These are phyloP conservation scores for Cyclotella choctawhatcheeana DNA, from an alignment of 108 stramenopile species.

Conservation along the genomic window DNA sequence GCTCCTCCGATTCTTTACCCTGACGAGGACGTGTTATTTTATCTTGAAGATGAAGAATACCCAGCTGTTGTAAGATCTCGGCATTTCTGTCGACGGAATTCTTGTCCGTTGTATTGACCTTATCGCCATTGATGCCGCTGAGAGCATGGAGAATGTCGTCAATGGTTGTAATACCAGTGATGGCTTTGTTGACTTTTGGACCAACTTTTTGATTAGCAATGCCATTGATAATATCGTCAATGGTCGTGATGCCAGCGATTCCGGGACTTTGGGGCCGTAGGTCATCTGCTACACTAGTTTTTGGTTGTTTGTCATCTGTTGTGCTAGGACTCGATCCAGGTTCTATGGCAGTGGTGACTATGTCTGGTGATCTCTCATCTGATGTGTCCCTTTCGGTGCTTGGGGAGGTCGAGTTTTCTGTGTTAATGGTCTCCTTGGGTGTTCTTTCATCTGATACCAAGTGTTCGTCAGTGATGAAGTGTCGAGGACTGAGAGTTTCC, in stretches of 20 bases:
- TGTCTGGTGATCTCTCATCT: too few relatives aligned
- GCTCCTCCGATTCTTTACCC: constrained; percentile 28
- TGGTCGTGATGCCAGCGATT: neutral
- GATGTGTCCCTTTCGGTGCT: neutral
- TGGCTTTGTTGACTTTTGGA: neutral
- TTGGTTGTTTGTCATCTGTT: neutral
- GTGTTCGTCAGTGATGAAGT: neutral
- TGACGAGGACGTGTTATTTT: constrained; percentile 29
- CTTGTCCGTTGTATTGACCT: neutral
- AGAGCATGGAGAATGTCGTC: neutral
- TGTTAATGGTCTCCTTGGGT: neutral
- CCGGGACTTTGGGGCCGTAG: neutral
- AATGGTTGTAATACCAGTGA: neutral
- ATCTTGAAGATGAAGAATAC: constrained; percentile 32
- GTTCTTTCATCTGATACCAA: neutral
- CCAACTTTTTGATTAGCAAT: neutral
- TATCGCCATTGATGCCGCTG: neutral
- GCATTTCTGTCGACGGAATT: neutral
- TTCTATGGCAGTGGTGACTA: neutral
- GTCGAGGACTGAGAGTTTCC: neutral
- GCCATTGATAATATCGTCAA: neutral
- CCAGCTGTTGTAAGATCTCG: constrained; percentile 27
- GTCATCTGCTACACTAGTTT: neutral
- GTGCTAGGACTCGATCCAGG: neutral
- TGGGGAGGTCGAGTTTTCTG: neutral